Conservation (phyloP, 1,284 basidiomycete genomes). For the Tremellales sp. region DNA sequence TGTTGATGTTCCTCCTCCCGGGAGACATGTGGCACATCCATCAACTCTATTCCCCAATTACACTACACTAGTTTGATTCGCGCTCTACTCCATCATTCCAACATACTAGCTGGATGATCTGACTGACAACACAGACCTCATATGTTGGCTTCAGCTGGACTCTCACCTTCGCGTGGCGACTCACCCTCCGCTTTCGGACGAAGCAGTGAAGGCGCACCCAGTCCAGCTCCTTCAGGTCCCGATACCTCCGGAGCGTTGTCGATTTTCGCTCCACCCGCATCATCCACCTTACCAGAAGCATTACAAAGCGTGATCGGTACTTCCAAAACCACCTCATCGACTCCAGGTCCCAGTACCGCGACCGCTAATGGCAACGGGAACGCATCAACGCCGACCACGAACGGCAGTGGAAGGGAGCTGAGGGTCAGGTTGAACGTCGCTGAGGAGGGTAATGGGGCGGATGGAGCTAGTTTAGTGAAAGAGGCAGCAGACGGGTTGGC, state of each 20-base stretch:
- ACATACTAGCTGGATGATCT: too few species aligned
- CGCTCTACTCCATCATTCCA: too few species aligned
- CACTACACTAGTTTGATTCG: too few species aligned
- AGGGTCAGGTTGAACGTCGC: neutral
- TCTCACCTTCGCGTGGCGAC: too few species aligned
- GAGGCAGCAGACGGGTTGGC: slow-evolving; percentile 26
- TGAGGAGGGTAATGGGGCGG: slow-evolving; percentile 18
- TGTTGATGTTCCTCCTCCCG: too few species aligned
- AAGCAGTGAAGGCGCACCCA: slow-evolving; percentile 1
- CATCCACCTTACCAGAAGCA: slow-evolving; percentile 20
- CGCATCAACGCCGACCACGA: neutral
- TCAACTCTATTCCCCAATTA: too few species aligned
- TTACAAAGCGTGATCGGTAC: slow-evolving; percentile 15
- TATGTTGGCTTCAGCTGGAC: too few species aligned
- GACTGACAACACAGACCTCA: too few species aligned
- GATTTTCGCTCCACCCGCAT: slow-evolving; percentile 27
- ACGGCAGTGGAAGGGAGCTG: neutral
- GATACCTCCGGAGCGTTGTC: slow-evolving; percentile 14
- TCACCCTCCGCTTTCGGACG: too few species aligned
- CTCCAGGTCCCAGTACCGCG: neutral
- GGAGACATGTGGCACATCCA: too few species aligned
- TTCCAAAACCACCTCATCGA: neutral
- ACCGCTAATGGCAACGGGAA: neutral
- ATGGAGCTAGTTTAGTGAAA: slow-evolving; percentile 22
- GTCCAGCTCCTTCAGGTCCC: neutral